Evolutionary conservation across 495 filamentous ascomycete species (phyloP).

Genomic region (Daldinia loculata): DNA sequence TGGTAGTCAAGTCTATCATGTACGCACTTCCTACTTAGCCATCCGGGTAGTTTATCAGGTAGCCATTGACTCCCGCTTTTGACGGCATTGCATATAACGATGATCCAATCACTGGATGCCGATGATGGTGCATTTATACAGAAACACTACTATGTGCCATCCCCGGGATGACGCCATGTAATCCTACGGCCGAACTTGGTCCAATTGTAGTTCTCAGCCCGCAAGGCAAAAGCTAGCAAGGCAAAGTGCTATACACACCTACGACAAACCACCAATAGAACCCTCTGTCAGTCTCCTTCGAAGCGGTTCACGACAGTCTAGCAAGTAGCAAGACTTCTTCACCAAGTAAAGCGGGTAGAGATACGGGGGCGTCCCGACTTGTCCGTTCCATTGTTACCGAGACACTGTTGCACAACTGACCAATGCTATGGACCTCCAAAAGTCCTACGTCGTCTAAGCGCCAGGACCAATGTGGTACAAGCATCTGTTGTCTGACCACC

Average conservation of each 20-base stretch:
- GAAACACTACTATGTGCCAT: slow-evolving; percentile 19
- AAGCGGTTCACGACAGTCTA: slow-evolving; percentile 6
- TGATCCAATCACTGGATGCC: slow-evolving; percentile 29
- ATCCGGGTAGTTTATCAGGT: neutral
- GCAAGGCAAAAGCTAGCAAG: slow-evolving; percentile 2
- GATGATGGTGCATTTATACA: slow-evolving; percentile 15
- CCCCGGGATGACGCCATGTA: slow-evolving; percentile 35
- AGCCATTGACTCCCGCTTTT: slow-evolving; percentile 22
- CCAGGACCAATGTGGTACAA: slow-evolving; percentile 3
- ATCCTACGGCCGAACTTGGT: slow-evolving; percentile 23
- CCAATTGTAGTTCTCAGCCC: slow-evolving; percentile 14
- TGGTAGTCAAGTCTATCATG: neutral
- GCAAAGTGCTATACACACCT: neutral
- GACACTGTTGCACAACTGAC: slow-evolving; percentile 7
- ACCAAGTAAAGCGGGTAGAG: slow-evolving; percentile 5
- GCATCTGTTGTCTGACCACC: slow-evolving; percentile 11
- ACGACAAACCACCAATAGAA: too few relatives aligned
- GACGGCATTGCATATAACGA: slow-evolving; percentile 34
- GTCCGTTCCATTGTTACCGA: slow-evolving; percentile 9
- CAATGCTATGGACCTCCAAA: neutral
- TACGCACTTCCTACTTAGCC: neutral
- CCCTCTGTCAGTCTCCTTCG: slow-evolving; percentile 18
- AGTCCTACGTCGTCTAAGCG: neutral
- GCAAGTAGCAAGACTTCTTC: neutral
- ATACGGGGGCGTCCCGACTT: slow-evolving; percentile 31